These are phyloP conservation scores for Chaetomium cochliodes DNA, from an alignment of 495 filamentous ascomycete genomes.

Conservation along the genomic window DNA sequence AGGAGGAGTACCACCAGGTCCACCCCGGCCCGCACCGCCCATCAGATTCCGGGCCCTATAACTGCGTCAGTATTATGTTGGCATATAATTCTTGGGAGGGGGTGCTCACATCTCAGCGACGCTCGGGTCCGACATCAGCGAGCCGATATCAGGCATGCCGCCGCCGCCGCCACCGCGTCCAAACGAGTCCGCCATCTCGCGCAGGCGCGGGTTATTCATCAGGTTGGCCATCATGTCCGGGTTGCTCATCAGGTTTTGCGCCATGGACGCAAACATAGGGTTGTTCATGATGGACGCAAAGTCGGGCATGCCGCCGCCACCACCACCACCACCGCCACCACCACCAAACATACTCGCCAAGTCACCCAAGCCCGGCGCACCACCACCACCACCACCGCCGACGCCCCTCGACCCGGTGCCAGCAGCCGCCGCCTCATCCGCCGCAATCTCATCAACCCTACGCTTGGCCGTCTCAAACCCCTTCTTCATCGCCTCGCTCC, in stretches of 20 bases:
- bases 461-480: slow-evolving; percentile 88
- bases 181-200: slow-evolving; percentile 75
- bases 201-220: slow-evolving; percentile 88
- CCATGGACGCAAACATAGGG: slow-evolving; percentile 96
- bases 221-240: slow-evolving; percentile 83
- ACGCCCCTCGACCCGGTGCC: slow-evolving; percentile 39
- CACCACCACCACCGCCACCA: slow-evolving; percentile 52
- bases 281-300: slow-evolving; percentile 85
- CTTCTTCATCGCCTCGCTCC: slow-evolving; percentile 84
- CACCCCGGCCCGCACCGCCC: slow-evolving; percentile 57
- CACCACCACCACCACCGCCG: slow-evolving; percentile 37
- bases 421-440: slow-evolving; percentile 41
- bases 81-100: neutral
- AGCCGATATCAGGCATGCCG: slow-evolving; percentile 80
- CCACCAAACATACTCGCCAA: slow-evolving; percentile 71
- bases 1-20: slow-evolving; percentile 23
- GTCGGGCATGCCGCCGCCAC: slow-evolving; percentile 77
- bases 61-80: slow-evolving; percentile 9
- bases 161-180: slow-evolving; percentile 54
- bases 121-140: slow-evolving; percentile 84
- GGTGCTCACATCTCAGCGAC: slow-evolving; percentile 86
- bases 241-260: slow-evolving; percentile 94
- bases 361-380: slow-evolving; percentile 39
- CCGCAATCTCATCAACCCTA: slow-evolving; percentile 70
- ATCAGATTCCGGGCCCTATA: slow-evolving; percentile 74